A percentile compares a stretch with the other conserved stretches of the same genome.
Conservation (phyloP, 2,329 filamentous ascomycete genomes). For the Exophiala aquamarina region DNA sequence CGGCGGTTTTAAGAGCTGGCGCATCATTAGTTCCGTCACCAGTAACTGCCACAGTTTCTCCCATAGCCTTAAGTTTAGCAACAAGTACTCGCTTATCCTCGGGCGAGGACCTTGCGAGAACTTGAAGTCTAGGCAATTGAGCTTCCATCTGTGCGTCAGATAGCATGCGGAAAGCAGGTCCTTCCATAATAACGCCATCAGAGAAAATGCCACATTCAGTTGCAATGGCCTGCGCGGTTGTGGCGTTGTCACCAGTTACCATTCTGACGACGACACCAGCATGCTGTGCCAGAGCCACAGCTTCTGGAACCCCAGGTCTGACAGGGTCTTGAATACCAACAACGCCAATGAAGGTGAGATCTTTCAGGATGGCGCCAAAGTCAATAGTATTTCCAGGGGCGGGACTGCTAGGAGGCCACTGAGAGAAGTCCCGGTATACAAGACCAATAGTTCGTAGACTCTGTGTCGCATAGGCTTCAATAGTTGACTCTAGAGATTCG, state of each 20-base stretch:
- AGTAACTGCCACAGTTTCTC: conserved; percentile 80
- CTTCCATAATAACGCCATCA: conserved; percentile 70
- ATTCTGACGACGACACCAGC: conserved; percentile 80
- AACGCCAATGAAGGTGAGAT: conserved; percentile 68
- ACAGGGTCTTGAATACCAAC: conserved; percentile 82
- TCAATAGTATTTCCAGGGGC: conserved; percentile 58
- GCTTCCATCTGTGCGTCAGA: conserved; percentile 64
- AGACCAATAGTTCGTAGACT: conserved; percentile 84
- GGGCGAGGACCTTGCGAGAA: conserved; percentile 71
- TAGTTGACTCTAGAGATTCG: conserved; percentile 62
- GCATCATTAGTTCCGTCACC: conserved; percentile 84
- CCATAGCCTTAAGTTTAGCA: conserved; percentile 67
- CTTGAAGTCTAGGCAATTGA: conserved; percentile 68
- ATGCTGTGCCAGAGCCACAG: conserved; percentile 69
- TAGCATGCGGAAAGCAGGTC: conserved; percentile 73
- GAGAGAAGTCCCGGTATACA: conserved; percentile 78
- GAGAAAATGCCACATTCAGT: conserved; percentile 75
- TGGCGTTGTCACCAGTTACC: conserved; percentile 81
- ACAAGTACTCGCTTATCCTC: conserved; percentile 76
- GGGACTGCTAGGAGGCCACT: conserved; percentile 73
- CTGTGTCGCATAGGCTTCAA: conserved; percentile 73
- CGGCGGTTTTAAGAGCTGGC: conserved; percentile 75
- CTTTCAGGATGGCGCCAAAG: conserved; percentile 66
- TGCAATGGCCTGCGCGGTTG: conserved; percentile 77
- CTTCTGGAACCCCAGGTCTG: conserved; percentile 69